These are phyloP conservation scores for Lentinula sp. DNA, from an alignment of 768 basidiomycete species.

Conservation along the genomic window DNA sequence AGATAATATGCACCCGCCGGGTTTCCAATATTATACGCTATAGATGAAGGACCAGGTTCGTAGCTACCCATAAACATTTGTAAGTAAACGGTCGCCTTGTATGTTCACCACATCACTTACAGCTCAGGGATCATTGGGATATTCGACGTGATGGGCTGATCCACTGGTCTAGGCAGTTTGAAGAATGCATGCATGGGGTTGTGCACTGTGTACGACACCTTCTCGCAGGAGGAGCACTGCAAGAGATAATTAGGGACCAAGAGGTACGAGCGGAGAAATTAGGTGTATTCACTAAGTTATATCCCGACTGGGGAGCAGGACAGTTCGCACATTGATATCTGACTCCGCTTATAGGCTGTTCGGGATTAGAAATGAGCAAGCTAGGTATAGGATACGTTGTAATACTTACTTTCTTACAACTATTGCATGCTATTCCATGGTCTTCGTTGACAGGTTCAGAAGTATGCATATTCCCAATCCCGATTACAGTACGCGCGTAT, in stretches of 20 bases:
- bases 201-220: conserved; percentile 69
- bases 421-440: conserved; percentile 57
- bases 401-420: conserved; percentile 48
- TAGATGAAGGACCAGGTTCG: conserved; percentile 25
- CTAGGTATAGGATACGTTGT: background rate
- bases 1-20: conserved; percentile 47
- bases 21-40: conserved; percentile 25
- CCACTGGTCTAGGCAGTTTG: conserved; percentile 77
- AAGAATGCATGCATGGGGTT: conserved; percentile 85
- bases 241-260: conserved; percentile 1
- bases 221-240: conserved; percentile 80
- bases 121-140: conserved; percentile 64
- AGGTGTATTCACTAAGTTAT: conserved; percentile 57
- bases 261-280: conserved; percentile 1
- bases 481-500: conserved; percentile 64
- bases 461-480: conserved; percentile 34
- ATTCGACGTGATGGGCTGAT: conserved; percentile 47
- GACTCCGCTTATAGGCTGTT: conserved; percentile 65
- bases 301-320: conserved; percentile 63
- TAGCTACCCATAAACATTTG: background rate
- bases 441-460: conserved; percentile 31
- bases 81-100: background rate
- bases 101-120: conserved; percentile 36
- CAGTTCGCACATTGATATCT: conserved; percentile 92
- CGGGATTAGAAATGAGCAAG: background rate